Conservation (phyloP, 345 rosid species). For the Brassica rapa region DNA sequence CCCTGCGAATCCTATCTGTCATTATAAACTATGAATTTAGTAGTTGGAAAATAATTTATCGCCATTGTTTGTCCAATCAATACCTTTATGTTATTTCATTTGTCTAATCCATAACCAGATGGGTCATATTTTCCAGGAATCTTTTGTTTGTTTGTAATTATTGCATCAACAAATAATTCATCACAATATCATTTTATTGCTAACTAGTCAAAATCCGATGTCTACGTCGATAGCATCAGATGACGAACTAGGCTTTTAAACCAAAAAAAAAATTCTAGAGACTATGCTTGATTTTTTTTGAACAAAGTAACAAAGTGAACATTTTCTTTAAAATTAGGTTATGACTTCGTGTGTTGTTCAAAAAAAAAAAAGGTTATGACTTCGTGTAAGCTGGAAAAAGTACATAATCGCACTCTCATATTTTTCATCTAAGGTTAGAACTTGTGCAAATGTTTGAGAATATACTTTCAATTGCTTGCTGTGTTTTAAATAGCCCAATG, state of each 20-base stretch:
- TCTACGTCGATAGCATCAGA: background rate
- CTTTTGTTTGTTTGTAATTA: constrained; percentile 39
- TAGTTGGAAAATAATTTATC: background rate
- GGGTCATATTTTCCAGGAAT: constrained; percentile 36
- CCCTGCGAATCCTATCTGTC: background rate
- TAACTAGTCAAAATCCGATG: constrained; percentile 22
- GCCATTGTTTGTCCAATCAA: constrained; percentile 33
- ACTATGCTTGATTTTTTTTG: background rate
- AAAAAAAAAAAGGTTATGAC: background rate
- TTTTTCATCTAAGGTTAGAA: background rate
- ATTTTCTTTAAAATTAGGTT: background rate
- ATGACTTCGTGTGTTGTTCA: background rate
- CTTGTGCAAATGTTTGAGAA: background rate
- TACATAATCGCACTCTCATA: background rate
- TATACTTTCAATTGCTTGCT: background rate
- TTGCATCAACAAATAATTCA: constrained; percentile 24
- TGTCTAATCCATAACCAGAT: constrained; percentile 35
- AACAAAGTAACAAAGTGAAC: background rate
- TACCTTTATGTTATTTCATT: constrained; percentile 40
- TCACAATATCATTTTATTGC: background rate
- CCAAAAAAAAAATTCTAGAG: background rate
- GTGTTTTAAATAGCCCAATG: background rate
- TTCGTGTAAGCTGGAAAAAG: background rate
- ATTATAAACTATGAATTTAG: background rate
- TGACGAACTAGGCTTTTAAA: background rate